Percentiles rank a stretch among this genome's conserved stretches.
These are phyloP conservation scores for Leucosporidium creatinivorum DNA, from an alignment of 768 basidiomycete species.

Conservation along the genomic window DNA sequence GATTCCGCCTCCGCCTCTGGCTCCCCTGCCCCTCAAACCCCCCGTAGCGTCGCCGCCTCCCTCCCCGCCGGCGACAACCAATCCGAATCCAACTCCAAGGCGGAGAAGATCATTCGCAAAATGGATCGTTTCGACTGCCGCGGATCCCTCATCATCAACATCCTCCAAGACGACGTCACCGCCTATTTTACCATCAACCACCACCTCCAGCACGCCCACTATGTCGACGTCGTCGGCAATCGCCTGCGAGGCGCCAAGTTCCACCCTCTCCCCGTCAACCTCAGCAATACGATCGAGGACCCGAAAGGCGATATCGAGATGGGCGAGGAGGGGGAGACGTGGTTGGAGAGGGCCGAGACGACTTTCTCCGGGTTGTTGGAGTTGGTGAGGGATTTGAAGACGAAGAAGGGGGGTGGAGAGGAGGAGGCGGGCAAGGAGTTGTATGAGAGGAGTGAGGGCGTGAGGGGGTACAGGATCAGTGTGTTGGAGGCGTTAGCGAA, in stretches of 20 bases:
- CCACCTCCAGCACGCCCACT: neutral
- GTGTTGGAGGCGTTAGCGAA: neutral
- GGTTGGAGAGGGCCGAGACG: neutral
- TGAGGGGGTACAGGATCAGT: neutral
- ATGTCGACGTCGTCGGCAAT: conserved; percentile 12
- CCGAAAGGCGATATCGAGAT: neutral
- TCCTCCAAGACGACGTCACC: neutral
- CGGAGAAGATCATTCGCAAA: neutral
- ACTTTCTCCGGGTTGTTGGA: neutral
- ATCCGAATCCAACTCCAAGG: too few species aligned
- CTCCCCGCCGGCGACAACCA: too few species aligned
- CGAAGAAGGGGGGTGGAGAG: neutral
- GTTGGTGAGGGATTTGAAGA: neutral
- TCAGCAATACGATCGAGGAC: neutral
- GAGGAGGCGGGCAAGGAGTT: neutral
- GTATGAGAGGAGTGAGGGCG: neutral
- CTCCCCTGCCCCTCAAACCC: too few species aligned
- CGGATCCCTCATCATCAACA: conserved; percentile 4
- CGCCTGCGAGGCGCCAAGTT: neutral
- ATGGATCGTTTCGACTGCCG: conserved; percentile 9
- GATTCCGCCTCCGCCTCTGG: too few species aligned
- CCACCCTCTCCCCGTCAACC: neutral
- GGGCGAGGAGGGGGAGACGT: neutral
- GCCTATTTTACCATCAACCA: conserved; percentile 1
- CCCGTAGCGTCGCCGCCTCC: too few species aligned